A percentile compares a stretch with the other conserved stretches of the same genome.
These are phyloP conservation scores for Elongisporangium anandrum DNA, from an alignment of 352 stramenopile genomes.

Conservation along the genomic window DNA sequence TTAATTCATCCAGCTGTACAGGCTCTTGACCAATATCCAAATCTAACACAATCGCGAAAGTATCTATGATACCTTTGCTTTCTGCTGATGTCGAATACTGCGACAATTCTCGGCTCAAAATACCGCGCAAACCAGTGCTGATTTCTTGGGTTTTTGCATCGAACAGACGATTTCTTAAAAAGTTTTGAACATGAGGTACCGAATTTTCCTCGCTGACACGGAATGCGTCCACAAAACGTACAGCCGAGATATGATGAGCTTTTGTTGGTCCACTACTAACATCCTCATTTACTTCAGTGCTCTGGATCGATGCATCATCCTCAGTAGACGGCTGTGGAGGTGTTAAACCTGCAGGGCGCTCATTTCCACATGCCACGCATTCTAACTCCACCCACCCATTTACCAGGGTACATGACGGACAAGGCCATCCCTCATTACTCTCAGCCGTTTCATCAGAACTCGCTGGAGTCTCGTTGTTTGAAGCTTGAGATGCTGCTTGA, in stretches of 20 bases:
- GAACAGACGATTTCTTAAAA: slow-evolving; percentile 26
- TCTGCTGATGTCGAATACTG: slow-evolving; percentile 20
- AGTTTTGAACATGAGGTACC: slow-evolving; percentile 21
- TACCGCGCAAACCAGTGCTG: slow-evolving; percentile 2
- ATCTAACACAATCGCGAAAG: slow-evolving; percentile 19
- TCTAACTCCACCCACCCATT: slow-evolving; percentile 48
- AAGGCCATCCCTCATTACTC: slow-evolving; percentile 39
- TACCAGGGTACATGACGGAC: slow-evolving; percentile 58
- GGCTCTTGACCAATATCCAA: slow-evolving; percentile 10
- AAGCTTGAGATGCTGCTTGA: slow-evolving; percentile 16
- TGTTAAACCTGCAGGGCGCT: slow-evolving; percentile 38
- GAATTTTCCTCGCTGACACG: slow-evolving; percentile 25
- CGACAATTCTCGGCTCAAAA: slow-evolving; percentile 19
- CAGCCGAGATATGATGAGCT: slow-evolving; percentile 16
- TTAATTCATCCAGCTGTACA: slow-evolving; percentile 1
- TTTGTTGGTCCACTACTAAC: slow-evolving; percentile 3
- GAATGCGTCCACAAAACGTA: slow-evolving; percentile 32
- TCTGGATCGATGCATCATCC: not conserved
- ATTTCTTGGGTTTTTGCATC: slow-evolving; percentile 5
- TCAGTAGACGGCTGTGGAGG: slow-evolving; percentile 8
- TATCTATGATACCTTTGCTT: slow-evolving; percentile 26
- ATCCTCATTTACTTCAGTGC: not conserved
- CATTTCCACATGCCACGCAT: slow-evolving; percentile 52
- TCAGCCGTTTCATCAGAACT: not conserved
- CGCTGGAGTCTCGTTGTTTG: not conserved